phyloP scores from a whole-genome alignment of 75 land plant genomes.

The Picea glauca region DNA sequence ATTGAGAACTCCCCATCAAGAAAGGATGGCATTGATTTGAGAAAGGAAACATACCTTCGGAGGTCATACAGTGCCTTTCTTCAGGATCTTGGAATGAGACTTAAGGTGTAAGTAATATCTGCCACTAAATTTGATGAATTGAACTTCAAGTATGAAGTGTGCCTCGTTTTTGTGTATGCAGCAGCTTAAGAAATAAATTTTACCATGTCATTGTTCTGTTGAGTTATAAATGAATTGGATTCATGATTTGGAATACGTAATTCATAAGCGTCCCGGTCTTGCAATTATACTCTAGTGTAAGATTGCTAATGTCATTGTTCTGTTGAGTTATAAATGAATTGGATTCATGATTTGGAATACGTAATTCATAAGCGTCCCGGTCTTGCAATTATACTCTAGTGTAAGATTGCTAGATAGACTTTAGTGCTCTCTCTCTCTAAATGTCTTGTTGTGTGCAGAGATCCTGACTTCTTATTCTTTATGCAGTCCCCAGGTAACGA shows the following conservation, averaged over 20 bases:
- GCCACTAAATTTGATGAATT: background rate
- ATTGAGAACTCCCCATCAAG: slow-evolving; percentile 23
- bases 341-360: too few relatives aligned
- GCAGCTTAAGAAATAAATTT: too few relatives aligned
- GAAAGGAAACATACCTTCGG: slow-evolving; percentile 9
- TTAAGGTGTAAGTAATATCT: slow-evolving; percentile 16
- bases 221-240: too few relatives aligned
- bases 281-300: background rate
- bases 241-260: too few relatives aligned
- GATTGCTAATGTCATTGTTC: background rate
- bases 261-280: too few relatives aligned
- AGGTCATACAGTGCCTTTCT: slow-evolving; percentile 20
- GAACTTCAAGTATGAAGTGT: background rate
- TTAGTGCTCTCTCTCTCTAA: background rate
- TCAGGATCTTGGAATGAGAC: slow-evolving; percentile 27
- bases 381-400: background rate
- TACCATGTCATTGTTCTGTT: too few relatives aligned
- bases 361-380: too few relatives aligned
- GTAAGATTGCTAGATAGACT: background rate
- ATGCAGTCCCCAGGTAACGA: slow-evolving; percentile 33
- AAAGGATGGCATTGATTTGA: slow-evolving; percentile 27
- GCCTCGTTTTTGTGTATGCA: background rate
- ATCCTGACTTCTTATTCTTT: background rate
- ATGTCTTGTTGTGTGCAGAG: background rate
- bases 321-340: too few relatives aligned